Base-by-base conservation (phyloP, 2,329 filamentous ascomycete genomes). In the Colletotrichum trifolii region DNA sequence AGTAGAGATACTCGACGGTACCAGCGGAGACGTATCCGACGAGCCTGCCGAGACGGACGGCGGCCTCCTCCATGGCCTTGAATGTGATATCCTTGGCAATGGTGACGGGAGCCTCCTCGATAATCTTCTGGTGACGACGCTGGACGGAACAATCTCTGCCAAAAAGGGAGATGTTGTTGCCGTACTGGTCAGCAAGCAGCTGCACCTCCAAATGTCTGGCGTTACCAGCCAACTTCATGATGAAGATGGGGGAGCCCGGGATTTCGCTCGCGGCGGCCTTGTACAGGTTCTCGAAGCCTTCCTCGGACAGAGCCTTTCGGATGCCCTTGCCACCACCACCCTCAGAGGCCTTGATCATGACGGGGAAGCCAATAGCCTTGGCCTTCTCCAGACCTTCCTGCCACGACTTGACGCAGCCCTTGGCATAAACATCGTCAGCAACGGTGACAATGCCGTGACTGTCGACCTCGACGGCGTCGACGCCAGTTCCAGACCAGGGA, bases 281-380 rank as follows among this genome's bases (percentile, higher is more conserved):
- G 86, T 98, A 99, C 49, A 98, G 85, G 71, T 86, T 84, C 75
- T 91, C 86, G 73, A 99, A 99, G 68, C 91, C 89, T 46, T 95
- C 91, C 77, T 97, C 94, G 67, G 85, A 85, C 67, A 93, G 85
- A 71, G 96, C 96, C 83, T 98, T 97, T 77, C 96, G 93, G 76
- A 99, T 99, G 86, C 96, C 96, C 85, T 99, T 99, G 77, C 96
- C 96, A 82, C 96, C 96, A 83, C 96, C 96, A 82, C 96, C 96
- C 84, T 99, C 96, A 3, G 96, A 98, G n/a, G 96, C 96, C 85
- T 99, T 99, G 79, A 99, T 93, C 96, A 99, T 99, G 84, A 99
- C 92, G 13, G 96, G 96, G 83, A 99, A 99, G 71, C 96, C 96
- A 77, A 99, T 99, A 75, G 93, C 87, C 77, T 87, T 89, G 65